phyloP scores from a whole-genome alignment of 2,329 filamentous ascomycete species.

The Fusarium stilboides region DNA sequence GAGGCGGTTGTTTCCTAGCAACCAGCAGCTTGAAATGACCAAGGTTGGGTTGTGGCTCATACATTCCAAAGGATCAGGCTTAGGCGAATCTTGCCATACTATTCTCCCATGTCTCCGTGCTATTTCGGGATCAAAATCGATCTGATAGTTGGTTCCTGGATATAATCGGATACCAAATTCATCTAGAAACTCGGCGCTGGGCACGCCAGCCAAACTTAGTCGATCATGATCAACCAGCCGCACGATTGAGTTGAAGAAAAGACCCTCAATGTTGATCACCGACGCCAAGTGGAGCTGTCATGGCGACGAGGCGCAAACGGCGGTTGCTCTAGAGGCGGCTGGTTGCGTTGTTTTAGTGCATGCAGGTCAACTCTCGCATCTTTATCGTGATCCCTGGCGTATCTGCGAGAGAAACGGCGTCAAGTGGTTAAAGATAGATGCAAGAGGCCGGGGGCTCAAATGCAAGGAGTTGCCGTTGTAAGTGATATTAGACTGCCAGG shows the following conservation, averaged over 20 bases:
- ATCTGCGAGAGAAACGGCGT: slow-evolving; percentile 28
- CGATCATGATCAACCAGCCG: slow-evolving; percentile 20
- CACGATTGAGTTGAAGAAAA: slow-evolving; percentile 36
- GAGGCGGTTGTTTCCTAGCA: slow-evolving; percentile 26
- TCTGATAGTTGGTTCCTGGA: slow-evolving; percentile 24
- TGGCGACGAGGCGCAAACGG: slow-evolving; percentile 47
- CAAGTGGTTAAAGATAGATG: slow-evolving; percentile 17
- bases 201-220: slow-evolving; percentile 22
- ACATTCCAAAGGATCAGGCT: slow-evolving; percentile 25
- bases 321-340: slow-evolving; percentile 44
- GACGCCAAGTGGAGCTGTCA: slow-evolving; percentile 50
- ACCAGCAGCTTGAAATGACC: slow-evolving; percentile 11
- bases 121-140: slow-evolving; percentile 17
- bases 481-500: slow-evolving; percentile 1
- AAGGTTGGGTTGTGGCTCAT: slow-evolving; percentile 24
- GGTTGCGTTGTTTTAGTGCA: slow-evolving; percentile 39
- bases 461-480: slow-evolving; percentile 2
- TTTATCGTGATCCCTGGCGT: slow-evolving; percentile 23
- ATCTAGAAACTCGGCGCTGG: slow-evolving; percentile 16
- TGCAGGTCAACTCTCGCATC: slow-evolving; percentile 32
- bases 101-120: slow-evolving; percentile 12
- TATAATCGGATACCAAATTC: slow-evolving; percentile 15
- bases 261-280: slow-evolving; percentile 42
- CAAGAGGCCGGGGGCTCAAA: slow-evolving; percentile 19
- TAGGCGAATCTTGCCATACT: neutral